Percentiles rank a stretch among this genome's conserved stretches.
phyloP scores from a whole-genome alignment of 139 green algal species.

The Desmodesmus armatus region DNA sequence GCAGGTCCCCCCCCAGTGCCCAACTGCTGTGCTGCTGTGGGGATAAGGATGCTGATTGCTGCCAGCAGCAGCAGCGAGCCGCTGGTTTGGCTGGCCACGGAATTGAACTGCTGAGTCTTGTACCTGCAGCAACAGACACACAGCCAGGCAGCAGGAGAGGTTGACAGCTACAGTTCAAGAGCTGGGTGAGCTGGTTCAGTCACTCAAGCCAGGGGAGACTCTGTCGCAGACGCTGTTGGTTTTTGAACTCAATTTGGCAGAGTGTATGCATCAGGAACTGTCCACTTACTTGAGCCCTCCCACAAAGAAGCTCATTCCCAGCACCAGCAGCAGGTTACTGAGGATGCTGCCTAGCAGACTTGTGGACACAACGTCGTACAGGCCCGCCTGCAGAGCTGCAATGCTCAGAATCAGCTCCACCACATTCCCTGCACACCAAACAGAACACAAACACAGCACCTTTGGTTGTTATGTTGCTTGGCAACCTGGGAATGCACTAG shows the following conservation, averaged over 20 bases:
- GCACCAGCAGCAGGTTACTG: conserved; percentile 90
- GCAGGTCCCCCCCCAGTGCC: neutral
- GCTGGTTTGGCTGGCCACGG: conserved; percentile 71
- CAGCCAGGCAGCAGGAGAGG: neutral
- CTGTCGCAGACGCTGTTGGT: too few species aligned
- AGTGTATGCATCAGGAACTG: too few species aligned
- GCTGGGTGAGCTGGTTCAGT: too few species aligned
- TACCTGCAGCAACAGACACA: neutral
- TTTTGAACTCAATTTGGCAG: too few species aligned
- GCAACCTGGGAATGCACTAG: too few species aligned
- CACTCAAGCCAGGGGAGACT: too few species aligned
- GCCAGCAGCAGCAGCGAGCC: conserved; percentile 84
- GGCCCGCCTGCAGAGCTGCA: conserved; percentile 75
- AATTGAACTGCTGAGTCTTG: conserved; percentile 56
- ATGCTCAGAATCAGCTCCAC: conserved; percentile 95
- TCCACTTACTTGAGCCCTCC: conserved; percentile 25
- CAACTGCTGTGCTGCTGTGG: conserved; percentile 64
- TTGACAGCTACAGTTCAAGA: neutral
- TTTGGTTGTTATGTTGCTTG: too few species aligned
- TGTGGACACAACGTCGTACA: conserved; percentile 84
- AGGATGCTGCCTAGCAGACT: conserved; percentile 91
- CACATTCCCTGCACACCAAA: too few species aligned
- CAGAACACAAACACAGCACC: too few species aligned
- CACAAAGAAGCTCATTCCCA: conserved; percentile 53
- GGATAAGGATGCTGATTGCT: conserved; percentile 81